Percentiles rank a stretch among this genome's conserved stretches.
These are phyloP conservation scores for Entomortierella lignicola DNA, from an alignment of 192 early-diverging fungal species.

Conservation along the genomic window DNA sequence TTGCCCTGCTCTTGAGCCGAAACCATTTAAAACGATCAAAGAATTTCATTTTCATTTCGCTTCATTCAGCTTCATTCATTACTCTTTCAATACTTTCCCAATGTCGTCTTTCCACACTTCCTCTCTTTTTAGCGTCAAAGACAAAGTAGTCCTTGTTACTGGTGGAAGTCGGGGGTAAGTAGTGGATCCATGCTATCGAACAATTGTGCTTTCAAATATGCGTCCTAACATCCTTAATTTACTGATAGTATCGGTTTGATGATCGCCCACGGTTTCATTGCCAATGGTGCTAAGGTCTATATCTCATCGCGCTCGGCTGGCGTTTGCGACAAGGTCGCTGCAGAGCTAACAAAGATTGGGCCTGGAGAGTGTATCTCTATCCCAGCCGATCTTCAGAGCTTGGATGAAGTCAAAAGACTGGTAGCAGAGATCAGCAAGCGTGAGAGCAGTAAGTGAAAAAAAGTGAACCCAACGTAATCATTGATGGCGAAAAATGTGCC, in stretches of 20 bases:
- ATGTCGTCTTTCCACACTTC: constrained; percentile 65
- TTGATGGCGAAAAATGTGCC: background rate
- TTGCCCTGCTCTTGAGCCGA: background rate
- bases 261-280: constrained; percentile 78
- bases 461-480: background rate
- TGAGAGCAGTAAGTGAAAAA: constrained; percentile 65
- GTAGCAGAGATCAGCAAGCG: constrained; percentile 64
- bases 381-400: constrained; percentile 77
- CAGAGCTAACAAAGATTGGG: constrained; percentile 73
- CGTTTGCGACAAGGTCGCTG: constrained; percentile 70
- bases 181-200: background rate
- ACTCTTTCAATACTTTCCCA: background rate
- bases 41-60: background rate
- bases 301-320: constrained; percentile 83
- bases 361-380: constrained; percentile 81
- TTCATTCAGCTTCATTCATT: background rate
- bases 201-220: background rate
- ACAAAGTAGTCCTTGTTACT: constrained; percentile 86
- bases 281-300: constrained; percentile 92
- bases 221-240: background rate
- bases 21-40: background rate
- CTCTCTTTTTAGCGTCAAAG: constrained; percentile 72
- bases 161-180: constrained; percentile 73
- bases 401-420: constrained; percentile 68
- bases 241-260: constrained; percentile 59